Evolutionary conservation across 163 green algal species (phyloP).

Genomic region (Chlamydomonas reinhardtii): DNA sequence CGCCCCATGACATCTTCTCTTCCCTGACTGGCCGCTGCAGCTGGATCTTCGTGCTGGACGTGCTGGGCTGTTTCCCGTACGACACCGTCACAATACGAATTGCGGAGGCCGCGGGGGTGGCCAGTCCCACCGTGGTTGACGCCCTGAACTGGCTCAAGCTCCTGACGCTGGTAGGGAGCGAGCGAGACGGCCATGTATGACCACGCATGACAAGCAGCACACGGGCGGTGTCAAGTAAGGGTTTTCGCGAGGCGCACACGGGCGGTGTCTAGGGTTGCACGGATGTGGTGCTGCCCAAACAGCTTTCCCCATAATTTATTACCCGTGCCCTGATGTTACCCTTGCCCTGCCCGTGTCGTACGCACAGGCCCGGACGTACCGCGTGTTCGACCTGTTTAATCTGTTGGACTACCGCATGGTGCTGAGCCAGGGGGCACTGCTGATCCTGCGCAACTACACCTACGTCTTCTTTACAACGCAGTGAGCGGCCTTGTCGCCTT

Average conservation of each 20-base stretch:
- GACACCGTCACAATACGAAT: not conserved
- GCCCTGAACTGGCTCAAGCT: slow-evolving; percentile 28
- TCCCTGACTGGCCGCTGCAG: not conserved
- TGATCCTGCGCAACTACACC: slow-evolving; percentile 57
- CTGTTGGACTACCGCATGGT: slow-evolving; percentile 62
- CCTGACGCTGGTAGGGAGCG: slow-evolving; percentile 24
- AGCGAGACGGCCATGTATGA: too few species aligned
- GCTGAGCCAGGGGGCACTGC: slow-evolving; percentile 52
- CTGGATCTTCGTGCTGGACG: slow-evolving; percentile 19
- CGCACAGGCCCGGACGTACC: slow-evolving; percentile 54
- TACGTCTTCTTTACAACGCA: slow-evolving; percentile 43
- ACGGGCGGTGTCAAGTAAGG: too few species aligned
- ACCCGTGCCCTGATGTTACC: too few species aligned
- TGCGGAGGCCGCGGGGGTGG: too few species aligned
- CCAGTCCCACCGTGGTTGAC: not conserved
- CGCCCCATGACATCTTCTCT: too few species aligned
- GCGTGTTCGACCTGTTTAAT: slow-evolving; percentile 57
- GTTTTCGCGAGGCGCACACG: too few species aligned
- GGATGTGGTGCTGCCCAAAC: too few species aligned
- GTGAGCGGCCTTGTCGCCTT: not conserved
- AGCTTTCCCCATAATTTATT: too few species aligned
- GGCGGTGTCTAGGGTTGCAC: too few species aligned
- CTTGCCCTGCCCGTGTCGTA: too few species aligned
- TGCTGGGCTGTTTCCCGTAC: slow-evolving; percentile 32
- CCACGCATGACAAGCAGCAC: too few species aligned